Conservation (phyloP, 1,139 yeast genomes). For the Suhomyces choctaworum region DNA sequence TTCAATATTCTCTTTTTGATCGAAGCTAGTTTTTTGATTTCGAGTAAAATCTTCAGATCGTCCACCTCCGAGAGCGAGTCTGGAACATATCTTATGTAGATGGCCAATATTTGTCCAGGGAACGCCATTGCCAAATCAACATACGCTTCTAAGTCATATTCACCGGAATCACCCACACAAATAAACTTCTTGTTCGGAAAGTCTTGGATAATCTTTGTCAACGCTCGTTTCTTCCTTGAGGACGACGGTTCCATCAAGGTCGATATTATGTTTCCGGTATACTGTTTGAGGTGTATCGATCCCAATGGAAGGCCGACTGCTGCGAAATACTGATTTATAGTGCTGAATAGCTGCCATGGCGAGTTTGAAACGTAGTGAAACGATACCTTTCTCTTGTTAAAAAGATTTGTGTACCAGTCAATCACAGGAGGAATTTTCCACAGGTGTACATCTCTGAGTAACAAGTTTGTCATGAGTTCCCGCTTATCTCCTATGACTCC, state of each 20-base stretch:
- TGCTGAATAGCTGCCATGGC: constrained; percentile 83
- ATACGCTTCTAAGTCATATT: constrained; percentile 91
- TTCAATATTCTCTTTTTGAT: constrained; percentile 16
- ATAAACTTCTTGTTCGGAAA: constrained; percentile 78
- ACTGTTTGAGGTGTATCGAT: constrained; percentile 83
- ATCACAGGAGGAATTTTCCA: constrained; percentile 77
- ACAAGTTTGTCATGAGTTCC: constrained; percentile 73
- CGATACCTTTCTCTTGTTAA: constrained; percentile 38
- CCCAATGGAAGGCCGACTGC: constrained; percentile 64
- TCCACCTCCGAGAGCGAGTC: constrained; percentile 60
- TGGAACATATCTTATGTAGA: constrained; percentile 79
- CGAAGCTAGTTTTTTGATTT: constrained; percentile 26
- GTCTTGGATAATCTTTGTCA: constrained; percentile 65
- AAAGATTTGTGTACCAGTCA: constrained; percentile 59
- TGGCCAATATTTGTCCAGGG: constrained; percentile 68
- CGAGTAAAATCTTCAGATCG: constrained; percentile 41
- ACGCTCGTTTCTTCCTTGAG: constrained; percentile 69
- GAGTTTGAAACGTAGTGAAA: constrained; percentile 94
- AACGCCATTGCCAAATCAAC: constrained; percentile 60
- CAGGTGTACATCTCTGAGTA: constrained; percentile 60
- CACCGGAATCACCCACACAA: constrained; percentile 94
- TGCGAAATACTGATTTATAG: constrained; percentile 60
- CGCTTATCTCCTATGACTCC: constrained; percentile 89
- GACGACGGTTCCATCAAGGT: constrained; percentile 86
- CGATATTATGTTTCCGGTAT: constrained; percentile 74